These are phyloP conservation scores for Lachnellula arida DNA, from an alignment of 2,329 filamentous ascomycete species.

Conservation along the genomic window DNA sequence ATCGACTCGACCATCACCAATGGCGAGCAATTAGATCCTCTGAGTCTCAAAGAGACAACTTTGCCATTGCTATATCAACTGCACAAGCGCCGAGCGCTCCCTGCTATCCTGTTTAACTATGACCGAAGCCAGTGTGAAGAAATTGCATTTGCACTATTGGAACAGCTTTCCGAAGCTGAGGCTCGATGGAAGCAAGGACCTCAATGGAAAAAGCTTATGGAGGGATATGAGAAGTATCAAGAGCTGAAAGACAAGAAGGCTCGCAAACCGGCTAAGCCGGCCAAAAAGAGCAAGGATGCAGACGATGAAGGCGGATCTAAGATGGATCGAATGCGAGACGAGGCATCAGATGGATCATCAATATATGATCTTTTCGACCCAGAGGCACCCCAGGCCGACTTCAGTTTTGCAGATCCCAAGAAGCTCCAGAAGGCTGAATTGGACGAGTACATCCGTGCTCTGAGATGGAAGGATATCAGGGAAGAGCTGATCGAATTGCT, in stretches of 20 bases:
- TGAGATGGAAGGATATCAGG: constrained; percentile 47
- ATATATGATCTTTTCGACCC: constrained; percentile 64
- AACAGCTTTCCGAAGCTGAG: constrained; percentile 51
- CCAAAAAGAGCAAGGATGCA: constrained; percentile 41
- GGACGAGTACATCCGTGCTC: constrained; percentile 45
- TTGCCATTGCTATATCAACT: constrained; percentile 57
- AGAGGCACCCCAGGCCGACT: constrained; percentile 55
- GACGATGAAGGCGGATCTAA: constrained; percentile 48
- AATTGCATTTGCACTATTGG: constrained; percentile 47
- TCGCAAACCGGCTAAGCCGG: constrained; percentile 38
- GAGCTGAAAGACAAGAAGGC: constrained; percentile 41
- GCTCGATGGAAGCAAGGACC: constrained; percentile 50
- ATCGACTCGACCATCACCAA: constrained; percentile 15
- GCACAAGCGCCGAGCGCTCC: constrained; percentile 59
- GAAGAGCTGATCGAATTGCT: constrained; percentile 56
- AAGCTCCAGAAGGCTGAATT: constrained; percentile 56
- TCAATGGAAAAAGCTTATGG: constrained; percentile 57
- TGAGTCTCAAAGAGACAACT: constrained; percentile 41
- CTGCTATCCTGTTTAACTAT: constrained; percentile 74
- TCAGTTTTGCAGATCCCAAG: constrained; percentile 61
- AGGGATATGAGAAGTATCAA: constrained; percentile 54
- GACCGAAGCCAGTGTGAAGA: constrained; percentile 61
- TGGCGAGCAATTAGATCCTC: constrained; percentile 20
- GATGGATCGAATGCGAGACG: constrained; percentile 52
- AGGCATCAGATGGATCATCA: constrained; percentile 50